These are phyloP conservation scores for Ganoderma multipileum DNA, from an alignment of 1,284 basidiomycete species.

Conservation along the genomic window DNA sequence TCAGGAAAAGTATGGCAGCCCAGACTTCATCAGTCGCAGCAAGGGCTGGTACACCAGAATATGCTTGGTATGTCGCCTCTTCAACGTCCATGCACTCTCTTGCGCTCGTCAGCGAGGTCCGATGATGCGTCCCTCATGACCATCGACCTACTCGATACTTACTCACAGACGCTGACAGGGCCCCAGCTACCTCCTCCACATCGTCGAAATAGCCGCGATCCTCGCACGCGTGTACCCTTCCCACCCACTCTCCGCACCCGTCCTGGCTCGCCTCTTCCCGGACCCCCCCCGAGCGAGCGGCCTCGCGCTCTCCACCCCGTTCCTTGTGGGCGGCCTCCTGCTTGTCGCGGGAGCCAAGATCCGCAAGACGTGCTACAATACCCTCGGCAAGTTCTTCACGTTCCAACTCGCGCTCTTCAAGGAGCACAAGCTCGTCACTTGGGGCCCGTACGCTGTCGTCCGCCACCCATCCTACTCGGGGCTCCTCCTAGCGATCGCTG, in stretches of 20 bases:
- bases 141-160: neutral
- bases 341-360: neutral
- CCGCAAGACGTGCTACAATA: neutral
- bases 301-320: neutral
- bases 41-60: neutral
- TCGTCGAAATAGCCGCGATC: neutral
- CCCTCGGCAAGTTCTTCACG: constrained; percentile 1
- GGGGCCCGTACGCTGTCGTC: neutral
- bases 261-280: constrained; percentile 1
- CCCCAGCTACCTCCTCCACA: neutral
- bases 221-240: neutral
- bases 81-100: neutral
- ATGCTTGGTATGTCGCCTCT: neutral
- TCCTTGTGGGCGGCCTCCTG: constrained; percentile 3
- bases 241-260: neutral
- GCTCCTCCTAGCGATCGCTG: neutral
- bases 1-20: neutral
- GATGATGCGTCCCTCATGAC: neutral
- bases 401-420: constrained; percentile 5
- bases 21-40: neutral
- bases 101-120: neutral
- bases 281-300: neutral
- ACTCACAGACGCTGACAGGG: neutral
- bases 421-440: constrained; percentile 3
- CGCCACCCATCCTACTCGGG: constrained; percentile 1